Evolutionary conservation across 1,139 yeast species (phyloP).

Genomic region (Candida albicans): DNA sequence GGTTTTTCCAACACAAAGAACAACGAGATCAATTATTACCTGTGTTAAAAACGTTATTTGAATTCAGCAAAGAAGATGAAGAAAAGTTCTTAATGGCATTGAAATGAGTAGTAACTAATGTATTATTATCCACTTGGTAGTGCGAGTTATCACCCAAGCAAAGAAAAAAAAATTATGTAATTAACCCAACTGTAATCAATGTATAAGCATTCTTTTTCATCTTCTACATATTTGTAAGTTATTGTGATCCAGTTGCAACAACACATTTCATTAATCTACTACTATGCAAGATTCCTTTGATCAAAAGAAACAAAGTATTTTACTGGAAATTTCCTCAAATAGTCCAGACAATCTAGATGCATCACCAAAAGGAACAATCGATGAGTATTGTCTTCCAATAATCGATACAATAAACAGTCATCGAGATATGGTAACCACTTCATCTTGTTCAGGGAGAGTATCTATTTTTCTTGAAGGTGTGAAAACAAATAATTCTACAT

Average conservation of each 20-base stretch:
- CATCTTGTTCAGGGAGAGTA: conserved; percentile 86
- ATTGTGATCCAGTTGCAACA: background rate
- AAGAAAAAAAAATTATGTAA: no score
- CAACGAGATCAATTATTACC: conserved; percentile 84
- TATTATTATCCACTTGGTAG: background rate
- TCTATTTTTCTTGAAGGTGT: conserved; percentile 77
- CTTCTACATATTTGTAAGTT: background rate
- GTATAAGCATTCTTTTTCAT: background rate
- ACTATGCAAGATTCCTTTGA: conserved; percentile 56
- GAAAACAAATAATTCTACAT: conserved; percentile 26
- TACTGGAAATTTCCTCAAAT: conserved; percentile 52
- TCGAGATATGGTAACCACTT: conserved; percentile 75
- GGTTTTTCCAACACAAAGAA: conserved; percentile 89
- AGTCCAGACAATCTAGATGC: conserved; percentile 54
- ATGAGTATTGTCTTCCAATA: conserved; percentile 67
- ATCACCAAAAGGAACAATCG: conserved; percentile 85
- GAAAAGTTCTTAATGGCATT: conserved; percentile 64
- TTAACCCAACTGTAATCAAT: background rate
- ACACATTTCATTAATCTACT: background rate
- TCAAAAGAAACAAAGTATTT: conserved; percentile 63
- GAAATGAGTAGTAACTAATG: conserved; percentile 25
- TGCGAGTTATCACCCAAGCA: no score
- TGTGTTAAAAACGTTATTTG: conserved; percentile 74
- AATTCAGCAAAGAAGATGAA: conserved; percentile 70
- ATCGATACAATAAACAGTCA: conserved; percentile 64